Base-by-base conservation (phyloP, 345 rosid species). In the Reutealis trisperma region DNA sequence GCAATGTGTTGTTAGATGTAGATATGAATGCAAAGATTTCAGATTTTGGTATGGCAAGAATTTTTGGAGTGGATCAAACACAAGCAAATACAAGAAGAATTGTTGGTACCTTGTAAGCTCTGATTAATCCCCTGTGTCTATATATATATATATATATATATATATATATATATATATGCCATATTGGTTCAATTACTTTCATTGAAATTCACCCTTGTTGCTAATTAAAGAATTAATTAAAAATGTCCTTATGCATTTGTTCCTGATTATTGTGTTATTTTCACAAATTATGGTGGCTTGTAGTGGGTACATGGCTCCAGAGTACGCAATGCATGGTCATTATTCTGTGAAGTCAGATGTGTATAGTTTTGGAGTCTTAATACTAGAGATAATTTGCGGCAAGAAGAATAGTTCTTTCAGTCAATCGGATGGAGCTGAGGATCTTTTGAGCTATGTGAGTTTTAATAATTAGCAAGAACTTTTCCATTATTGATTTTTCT, bases 1-100 rank as follows among this genome's bases (percentile, higher is more conserved):
- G n/a, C 44, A 87, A 89, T 64, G 70, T 89, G 19, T 71, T 84
- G 42, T 75, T 83, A 63, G 88, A 86, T 25, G 60, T 7, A 0
- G 63, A 77, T 8, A 83, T 80, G 79, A 72, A 68, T 22, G 66
- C 86, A 0, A 83, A 83, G 44, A 65, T 83, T 62, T 80, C 77
- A 18, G 79, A 83, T 80, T 83, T 83, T 21, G 81, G 86, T 6
- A 74, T 80, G 77, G 84, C 80, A 0, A 83, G 79, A 59, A 80
- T 80, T n/a, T 74, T 83, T 27, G 80, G 62, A 1, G 74, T 32
- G 14, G 75, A 75, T 42, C 82, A 83, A 51, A 80, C 75, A 21
- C 61, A 24, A 24, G 84, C 63, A 73, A 67, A 60, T 51, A 83
- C 77, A 1, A 71, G 49, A 16, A 80, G 77, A 77, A 57, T 83